Conservation (phyloP, 208 protist genomes). For the Blechomonas ayalai region DNA sequence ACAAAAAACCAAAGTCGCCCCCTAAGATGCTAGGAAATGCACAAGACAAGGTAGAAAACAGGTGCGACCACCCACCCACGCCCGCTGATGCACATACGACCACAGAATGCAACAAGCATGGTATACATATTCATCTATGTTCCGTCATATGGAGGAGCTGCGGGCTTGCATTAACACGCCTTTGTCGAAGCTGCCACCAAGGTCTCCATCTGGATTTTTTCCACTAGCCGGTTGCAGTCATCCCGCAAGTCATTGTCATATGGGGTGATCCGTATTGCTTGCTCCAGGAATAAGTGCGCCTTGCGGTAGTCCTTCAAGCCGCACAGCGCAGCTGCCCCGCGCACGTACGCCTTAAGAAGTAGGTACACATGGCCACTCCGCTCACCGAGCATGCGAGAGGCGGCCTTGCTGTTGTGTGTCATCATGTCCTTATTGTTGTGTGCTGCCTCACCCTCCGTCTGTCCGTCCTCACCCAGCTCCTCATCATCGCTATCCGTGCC, state of each 20-base stretch:
- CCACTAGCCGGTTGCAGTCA: conserved; percentile 75
- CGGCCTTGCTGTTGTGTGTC: conserved; percentile 34
- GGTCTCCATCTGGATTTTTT: conserved; percentile 88
- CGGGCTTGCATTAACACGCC: too few species aligned
- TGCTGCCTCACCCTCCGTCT: not conserved
- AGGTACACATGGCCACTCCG: conserved; percentile 84
- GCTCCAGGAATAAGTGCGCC: conserved; percentile 66
- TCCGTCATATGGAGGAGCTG: too few species aligned
- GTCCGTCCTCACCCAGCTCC: conserved; percentile 56
- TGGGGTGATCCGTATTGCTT: conserved; percentile 83
- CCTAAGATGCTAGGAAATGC: too few species aligned
- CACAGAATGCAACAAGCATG: too few species aligned
- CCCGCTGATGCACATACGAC: too few species aligned
- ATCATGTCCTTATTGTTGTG: conserved; percentile 5
- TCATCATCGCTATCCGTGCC: conserved; percentile 73
- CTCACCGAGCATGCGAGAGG: conserved; percentile 56
- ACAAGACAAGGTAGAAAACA: too few species aligned
- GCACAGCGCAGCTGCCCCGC: conserved; percentile 71
- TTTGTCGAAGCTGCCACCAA: conserved; percentile 63
- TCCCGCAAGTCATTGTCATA: conserved; percentile 89
- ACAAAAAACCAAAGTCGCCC: too few species aligned
- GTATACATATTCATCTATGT: too few species aligned
- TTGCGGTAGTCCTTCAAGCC: conserved; percentile 71
- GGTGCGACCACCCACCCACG: too few species aligned
- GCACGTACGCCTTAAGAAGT: conserved; percentile 88